Base-by-base conservation (phyloP, 768 basidiomycete species). In the Amanita phalloides region DNA sequence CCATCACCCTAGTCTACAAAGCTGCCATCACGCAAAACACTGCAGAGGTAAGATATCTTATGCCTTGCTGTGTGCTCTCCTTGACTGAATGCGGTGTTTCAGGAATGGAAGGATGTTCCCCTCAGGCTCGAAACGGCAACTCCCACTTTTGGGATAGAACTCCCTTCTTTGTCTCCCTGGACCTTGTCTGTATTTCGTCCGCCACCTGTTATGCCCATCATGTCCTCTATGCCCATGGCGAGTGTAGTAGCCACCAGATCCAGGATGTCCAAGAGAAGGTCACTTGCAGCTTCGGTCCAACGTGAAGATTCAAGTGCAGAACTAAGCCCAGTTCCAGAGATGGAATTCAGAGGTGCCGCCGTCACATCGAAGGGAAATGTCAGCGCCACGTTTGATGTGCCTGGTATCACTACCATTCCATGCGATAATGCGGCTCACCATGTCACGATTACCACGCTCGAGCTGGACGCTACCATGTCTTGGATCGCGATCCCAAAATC, bases 51-150 rank as follows among this genome's bases (percentile, higher is more conserved):
- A n/a, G 53, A 35, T 25, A 13, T 45, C 8, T 6, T 10, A 36
- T 3, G 9, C 17, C 14, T 9, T 23, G 13, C 36, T 36, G 33
- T 10, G 21, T 10, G 17, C 37, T 42, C 20, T 5, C 35, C 28
- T 7, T 6, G 42, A 49, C 6, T 42, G 13, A 21, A n/a, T 45
- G 21, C 2, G 13, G 36, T 32, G 10, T 36, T 36, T 11, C 3
- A 70, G 71, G 55, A 64, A 8, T 74, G 73, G 72, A 58, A 59
- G 4, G 64, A 72, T 39, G 66, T 70, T 20, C 65, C 69, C 1
- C 54, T 72, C 4, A 67, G 61, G 17, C 17, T 17, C 17, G 17
- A 17, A 17, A 17, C 17, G 17, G 17, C 17, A 17, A 17, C 17
- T 17, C 17, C 17, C 17, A 17, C 17, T 17, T 17, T 17, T 17